Evolutionary conservation across 1,139 yeast genomes (phyloP), one percentile per base, ranked within the genome.

Genomic region (Geotrichum reessii): DNA sequence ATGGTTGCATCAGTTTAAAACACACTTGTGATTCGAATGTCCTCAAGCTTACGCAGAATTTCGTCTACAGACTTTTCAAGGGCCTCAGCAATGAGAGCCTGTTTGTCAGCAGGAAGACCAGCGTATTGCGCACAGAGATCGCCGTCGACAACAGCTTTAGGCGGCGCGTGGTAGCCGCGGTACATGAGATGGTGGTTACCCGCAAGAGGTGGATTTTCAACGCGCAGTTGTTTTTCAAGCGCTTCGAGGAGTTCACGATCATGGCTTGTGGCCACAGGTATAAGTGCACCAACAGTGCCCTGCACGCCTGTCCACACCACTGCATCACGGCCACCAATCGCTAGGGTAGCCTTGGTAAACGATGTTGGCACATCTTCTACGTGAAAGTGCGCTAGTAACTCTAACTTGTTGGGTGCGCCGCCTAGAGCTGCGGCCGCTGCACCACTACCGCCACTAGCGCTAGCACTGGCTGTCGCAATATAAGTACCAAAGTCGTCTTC

Each of bases 101-200:
- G 81, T 0, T 74, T 72, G 0, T 68, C 68, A 1, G 72, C 68
- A 1, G 44, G 25, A 44, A 86, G 70, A 8, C 66, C 66, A 46
- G 71, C 70, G 67, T 75, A 87, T 55, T 72, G 71, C 66, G 90
- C 97, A 56, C 93, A 76, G 31, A 89, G 75, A 70, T 93, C 98
- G 11, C 99, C 99, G 71, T 93, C 98, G 51, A 93, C 78, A 1
- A 88, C 84, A 58, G 83, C 80, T 64, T 84, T 85, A 6, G 80
- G 82, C 0, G 97, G 97, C 22, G 83, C 84, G 67, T 89, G 90
- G 68, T 86, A 87, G 56, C 97, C 80, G 56, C 97, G 75, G 68
- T 79, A 91, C 62, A 81, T 80, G 63, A 81, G 63, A 60, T 85
- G 88, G 64, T 87, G 88, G 59, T 93, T 77, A 0, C 87, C 95